A percentile compares a stretch with the other conserved stretches of the same genome.
These are phyloP conservation scores for Umbelopsis vinacea DNA, from an alignment of 192 early-diverging fungal species.

Conservation along the genomic window DNA sequence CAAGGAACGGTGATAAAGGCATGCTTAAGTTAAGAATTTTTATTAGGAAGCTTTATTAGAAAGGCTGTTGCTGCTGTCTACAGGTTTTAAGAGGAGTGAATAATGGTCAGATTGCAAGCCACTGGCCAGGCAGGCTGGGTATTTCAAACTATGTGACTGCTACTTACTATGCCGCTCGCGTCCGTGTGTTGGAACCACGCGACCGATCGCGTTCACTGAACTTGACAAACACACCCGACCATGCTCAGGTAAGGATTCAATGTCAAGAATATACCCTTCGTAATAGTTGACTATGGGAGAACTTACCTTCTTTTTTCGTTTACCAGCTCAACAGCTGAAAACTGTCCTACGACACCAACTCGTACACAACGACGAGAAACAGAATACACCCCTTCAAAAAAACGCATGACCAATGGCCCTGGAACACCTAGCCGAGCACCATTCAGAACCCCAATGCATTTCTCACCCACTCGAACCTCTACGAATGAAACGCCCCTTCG, in stretches of 20 bases:
- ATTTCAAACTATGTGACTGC: no score
- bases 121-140: no score
- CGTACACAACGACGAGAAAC: conserved; percentile 4
- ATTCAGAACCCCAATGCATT: conserved; percentile 18
- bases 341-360: conserved; percentile 5
- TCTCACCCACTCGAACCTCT: conserved; percentile 1
- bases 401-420: background rate
- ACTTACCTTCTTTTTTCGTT: background rate
- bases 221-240: background rate
- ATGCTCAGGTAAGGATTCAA: conserved; percentile 10
- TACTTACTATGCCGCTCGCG: no score
- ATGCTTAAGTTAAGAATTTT: no score
- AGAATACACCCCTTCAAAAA: conserved; percentile 4
- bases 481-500: background rate
- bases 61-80: no score
- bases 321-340: conserved; percentile 12
- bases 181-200: background rate
- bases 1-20: no score
- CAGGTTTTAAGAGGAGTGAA: no score
- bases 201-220: background rate
- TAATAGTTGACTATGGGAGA: background rate
- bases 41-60: no score
- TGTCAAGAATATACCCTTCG: background rate
- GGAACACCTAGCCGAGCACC: conserved; percentile 8
- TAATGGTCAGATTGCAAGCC: no score